phyloP scores from a whole-genome alignment of 768 basidiomycete species.

The Sistotremastrum suecicum region DNA sequence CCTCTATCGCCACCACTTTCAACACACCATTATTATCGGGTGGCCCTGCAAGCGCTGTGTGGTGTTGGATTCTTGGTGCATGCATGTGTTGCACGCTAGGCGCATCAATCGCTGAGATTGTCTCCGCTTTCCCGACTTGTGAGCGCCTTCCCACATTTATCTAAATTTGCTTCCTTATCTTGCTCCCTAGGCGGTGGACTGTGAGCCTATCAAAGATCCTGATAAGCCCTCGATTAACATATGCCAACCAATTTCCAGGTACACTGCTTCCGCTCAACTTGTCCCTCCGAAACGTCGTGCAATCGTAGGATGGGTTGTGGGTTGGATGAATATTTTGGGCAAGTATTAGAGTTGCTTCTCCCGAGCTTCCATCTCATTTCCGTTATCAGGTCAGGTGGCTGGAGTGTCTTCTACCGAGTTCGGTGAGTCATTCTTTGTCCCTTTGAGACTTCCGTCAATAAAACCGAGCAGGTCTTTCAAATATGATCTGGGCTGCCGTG shows the following conservation, averaged over 20 bases:
- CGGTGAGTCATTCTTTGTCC: constrained; percentile 17
- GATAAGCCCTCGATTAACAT: neutral
- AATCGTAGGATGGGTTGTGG: constrained; percentile 64
- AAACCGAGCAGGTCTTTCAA: constrained; percentile 40
- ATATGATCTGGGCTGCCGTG: constrained; percentile 72
- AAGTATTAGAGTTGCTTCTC: constrained; percentile 6
- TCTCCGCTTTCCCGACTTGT: constrained; percentile 55
- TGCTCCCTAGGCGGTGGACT: constrained; percentile 49
- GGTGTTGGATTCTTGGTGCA: constrained; percentile 68
- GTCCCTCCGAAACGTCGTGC: constrained; percentile 52
- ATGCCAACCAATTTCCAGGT: constrained; percentile 23
- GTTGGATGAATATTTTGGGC: constrained; percentile 76
- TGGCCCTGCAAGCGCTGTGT: constrained; percentile 54
- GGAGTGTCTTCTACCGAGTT: constrained; percentile 81
- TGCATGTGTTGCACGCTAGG: constrained; percentile 62
- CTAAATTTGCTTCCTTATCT: constrained; percentile 69
- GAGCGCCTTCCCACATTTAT: constrained; percentile 18
- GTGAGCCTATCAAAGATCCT: constrained; percentile 65
- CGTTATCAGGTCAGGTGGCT: constrained; percentile 51
- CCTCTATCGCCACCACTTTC: constrained; percentile 66
- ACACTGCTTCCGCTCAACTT: constrained; percentile 70
- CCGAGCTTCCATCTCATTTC: neutral
- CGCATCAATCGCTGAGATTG: constrained; percentile 53
- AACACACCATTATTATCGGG: constrained; percentile 58
- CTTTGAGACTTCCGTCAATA: constrained; percentile 5